Base-by-base conservation (phyloP, 2,329 filamentous ascomycete genomes). In the Epichloe elymi region DNA sequence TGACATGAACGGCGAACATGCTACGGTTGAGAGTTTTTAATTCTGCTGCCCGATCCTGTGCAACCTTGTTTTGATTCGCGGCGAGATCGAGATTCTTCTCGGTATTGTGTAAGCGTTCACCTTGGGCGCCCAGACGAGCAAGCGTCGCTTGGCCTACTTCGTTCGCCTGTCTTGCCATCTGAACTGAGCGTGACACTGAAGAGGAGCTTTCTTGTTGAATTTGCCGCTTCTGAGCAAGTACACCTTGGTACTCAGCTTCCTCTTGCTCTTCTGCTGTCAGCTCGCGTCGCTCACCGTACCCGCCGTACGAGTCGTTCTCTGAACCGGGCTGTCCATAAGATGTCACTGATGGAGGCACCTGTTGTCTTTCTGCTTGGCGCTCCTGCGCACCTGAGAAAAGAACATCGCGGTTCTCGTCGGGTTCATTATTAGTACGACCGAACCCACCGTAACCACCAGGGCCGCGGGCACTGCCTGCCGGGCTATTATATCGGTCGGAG, bases 1-100 rank as follows among this genome's bases (percentile, higher is more conserved):
- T 74, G 26, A 90, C 83, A 61, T 89, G 85, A 20, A 90, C 79
- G 5, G 87, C 86, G 62, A 95, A 95, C 88, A 96, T 95, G 71
- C 84, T 89, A 55, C 85, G 76, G 67, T 96, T 95, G 47, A 94
- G 73, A 1, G 80, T 87, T 71, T 91, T 91, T 38, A 96, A 72
- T 63, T 95, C 88, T 46, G 82, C 79, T 1, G 88, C 85, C 59
- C 87, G 86, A 57, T 90, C 87, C 58, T 89, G 83, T 0, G 87
- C 86, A 53, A 86, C 72, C 52, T 81, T 79, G 59, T 86, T 87
- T 63, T 89, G 83, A 56, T 83, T 84, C n/a, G 79, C 70, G 4
- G 88, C 85, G 56, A 87, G 74, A 59, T 95, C 88, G 52, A 96
- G 75, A 60, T 91, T 88, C 66, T 80, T 80, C 66, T 95, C 87